phyloP scores from a whole-genome alignment of 192 early-diverging fungal genomes.

The Geosiphon pyriformis region DNA sequence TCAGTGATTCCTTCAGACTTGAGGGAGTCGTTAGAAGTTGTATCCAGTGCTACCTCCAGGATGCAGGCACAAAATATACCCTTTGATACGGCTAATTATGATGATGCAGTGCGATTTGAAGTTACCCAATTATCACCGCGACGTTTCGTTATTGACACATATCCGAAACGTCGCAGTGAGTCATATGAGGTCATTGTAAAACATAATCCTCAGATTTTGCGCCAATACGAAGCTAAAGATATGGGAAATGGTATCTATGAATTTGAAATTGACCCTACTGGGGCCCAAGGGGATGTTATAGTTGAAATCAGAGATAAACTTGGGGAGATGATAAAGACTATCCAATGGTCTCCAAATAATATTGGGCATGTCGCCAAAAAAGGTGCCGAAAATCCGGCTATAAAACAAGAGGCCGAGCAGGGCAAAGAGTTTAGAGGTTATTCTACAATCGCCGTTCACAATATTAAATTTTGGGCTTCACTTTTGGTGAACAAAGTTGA shows the following conservation, averaged over 20 bases:
- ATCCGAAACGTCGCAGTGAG: neutral
- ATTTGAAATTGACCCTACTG: constrained; percentile 13
- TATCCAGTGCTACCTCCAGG: constrained; percentile 13
- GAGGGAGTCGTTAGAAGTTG: neutral
- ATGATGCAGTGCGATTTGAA: neutral
- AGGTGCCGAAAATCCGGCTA: too few species aligned
- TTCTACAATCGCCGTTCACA: too few species aligned
- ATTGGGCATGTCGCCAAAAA: too few species aligned
- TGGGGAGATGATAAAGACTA: neutral
- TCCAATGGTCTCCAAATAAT: too few species aligned
- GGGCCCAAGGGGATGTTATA: constrained; percentile 2
- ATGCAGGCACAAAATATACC: neutral
- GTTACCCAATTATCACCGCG: constrained; percentile 4
- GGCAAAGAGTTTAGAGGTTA: too few species aligned
- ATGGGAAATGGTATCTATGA: constrained; percentile 5
- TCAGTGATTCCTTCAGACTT: constrained; percentile 18
- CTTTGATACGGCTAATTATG: neutral
- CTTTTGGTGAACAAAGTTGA: too few species aligned
- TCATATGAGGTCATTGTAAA: constrained; percentile 10
- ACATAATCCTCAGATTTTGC: constrained; percentile 15
- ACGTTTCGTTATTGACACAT: constrained; percentile 3
- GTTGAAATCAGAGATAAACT: constrained; percentile 15
- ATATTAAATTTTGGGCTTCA: too few species aligned
- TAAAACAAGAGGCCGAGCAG: too few species aligned
- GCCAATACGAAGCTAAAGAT: neutral